phyloP scores from a whole-genome alignment of 305 asterid genomes.

The Ajuga reptans region DNA sequence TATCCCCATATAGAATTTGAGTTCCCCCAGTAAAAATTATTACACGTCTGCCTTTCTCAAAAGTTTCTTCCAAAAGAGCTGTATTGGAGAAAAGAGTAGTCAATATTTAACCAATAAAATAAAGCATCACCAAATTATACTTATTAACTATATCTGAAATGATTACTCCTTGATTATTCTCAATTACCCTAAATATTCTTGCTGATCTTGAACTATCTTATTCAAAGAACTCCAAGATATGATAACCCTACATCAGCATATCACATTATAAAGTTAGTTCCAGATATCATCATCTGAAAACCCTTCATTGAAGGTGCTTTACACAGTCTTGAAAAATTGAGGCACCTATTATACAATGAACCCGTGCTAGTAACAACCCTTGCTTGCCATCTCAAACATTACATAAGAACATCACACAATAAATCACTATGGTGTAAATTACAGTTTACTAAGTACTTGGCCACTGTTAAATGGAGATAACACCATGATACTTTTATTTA shows the following conservation, averaged over 20 bases:
- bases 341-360: neutral
- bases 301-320: neutral
- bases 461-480: conserved; percentile 18
- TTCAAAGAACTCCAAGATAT: conserved; percentile 3
- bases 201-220: neutral
- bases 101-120: neutral
- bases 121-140: neutral
- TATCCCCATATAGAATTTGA: neutral
- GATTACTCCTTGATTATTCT: conserved; percentile 6
- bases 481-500: conserved; percentile 16
- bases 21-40: no score
- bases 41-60: no score
- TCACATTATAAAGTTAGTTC: neutral
- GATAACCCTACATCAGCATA: neutral
- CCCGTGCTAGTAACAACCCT: neutral
- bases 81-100: neutral
- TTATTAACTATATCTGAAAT: neutral
- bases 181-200: neutral
- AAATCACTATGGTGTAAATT: conserved; percentile 3
- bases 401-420: neutral
- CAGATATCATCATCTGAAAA: conserved; percentile 1
- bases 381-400: neutral
- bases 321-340: neutral
- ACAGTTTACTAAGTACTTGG: neutral
- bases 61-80: neutral